Evolutionary conservation across 2,329 filamentous ascomycete species (phyloP), one percentile per base, ranked within the genome.

Genomic region (Bipolaris sorokiniana): DNA sequence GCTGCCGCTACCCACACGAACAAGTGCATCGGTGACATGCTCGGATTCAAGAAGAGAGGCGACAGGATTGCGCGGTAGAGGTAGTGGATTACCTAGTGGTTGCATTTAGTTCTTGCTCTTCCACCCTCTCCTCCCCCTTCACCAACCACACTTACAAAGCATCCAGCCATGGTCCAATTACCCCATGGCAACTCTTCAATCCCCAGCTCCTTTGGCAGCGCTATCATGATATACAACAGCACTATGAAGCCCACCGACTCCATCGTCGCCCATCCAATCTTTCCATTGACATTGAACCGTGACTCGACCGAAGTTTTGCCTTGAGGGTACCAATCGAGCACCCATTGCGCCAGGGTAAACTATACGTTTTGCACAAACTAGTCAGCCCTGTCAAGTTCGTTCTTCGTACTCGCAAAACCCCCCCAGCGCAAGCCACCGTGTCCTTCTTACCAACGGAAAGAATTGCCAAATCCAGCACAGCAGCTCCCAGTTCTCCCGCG

Each of bases 1-100:
- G 89, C 62, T 4, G 88, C 95, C 20, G 81, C 77, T 47, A 80
- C 7, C 80, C 88, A 89, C 63, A 97, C 84, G 26, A 86, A 52
- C 2, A 85, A 72, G 76, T 96, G 90, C 64, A 97, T 90, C 7
- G 94, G 94, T 4, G 92, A 92, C 90, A 99, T 97, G 80, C 88
- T 92, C 0, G 94, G 94, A 62, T 94, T 91, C 37, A 86, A 79
- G 63, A 94, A 82, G 56, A 96, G 80, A 2, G 95, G 94, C 54
- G 88, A 90, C 60, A 96, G 78, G 54, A 98, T 77, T 9, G 95
- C 93, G 61, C 95, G 91, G 82, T 99, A 96, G 72, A 87, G 65
- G 82, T 99, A 99, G 80, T 99, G 95, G 54, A 94, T 86, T 33
- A 90, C 82, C 82, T 90, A 26, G 5, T 6, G 31, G 11, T 23